A percentile compares a stretch with the other conserved stretches of the same genome.
These are phyloP conservation scores for Glomus cerebriforme DNA, from an alignment of 192 early-diverging fungal genomes.

Conservation along the genomic window DNA sequence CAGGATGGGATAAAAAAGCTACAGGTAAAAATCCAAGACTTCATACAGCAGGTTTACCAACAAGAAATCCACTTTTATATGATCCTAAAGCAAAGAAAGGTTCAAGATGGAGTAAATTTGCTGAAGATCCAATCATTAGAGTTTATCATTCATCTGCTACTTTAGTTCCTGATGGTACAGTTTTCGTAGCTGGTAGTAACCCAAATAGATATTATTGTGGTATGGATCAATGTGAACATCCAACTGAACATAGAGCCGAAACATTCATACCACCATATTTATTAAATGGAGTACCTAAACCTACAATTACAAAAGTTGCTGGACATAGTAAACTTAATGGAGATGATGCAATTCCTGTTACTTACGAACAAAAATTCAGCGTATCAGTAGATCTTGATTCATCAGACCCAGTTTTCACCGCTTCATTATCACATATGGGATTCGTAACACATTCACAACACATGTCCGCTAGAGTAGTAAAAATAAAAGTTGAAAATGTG, in stretches of 20 bases:
- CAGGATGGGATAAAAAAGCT: conserved; percentile 47
- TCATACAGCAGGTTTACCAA: conserved; percentile 44
- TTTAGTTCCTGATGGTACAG: conserved; percentile 46
- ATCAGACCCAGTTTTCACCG: conserved; percentile 35
- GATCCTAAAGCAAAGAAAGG: conserved; percentile 41
- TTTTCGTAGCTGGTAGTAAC: conserved; percentile 46
- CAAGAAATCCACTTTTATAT: conserved; percentile 54
- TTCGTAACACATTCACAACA: conserved; percentile 58
- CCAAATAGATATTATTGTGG: conserved; percentile 37
- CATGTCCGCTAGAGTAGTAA: conserved; percentile 51
- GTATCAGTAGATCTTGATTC: conserved; percentile 33
- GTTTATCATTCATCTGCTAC: conserved; percentile 64
- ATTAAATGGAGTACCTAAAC: background rate
- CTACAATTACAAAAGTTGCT: background rate
- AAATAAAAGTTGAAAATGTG: conserved; percentile 26
- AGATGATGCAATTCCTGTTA: conserved; percentile 25
- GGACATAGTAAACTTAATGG: background rate
- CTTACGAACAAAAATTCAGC: conserved; percentile 32
- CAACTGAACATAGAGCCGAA: conserved; percentile 46
- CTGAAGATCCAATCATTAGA: conserved; percentile 43
- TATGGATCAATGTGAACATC: conserved; percentile 29
- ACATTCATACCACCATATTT: background rate
- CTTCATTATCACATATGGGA: conserved; percentile 48
- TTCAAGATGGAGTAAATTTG: conserved; percentile 34
- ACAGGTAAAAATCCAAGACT: background rate